phyloP scores from a whole-genome alignment of 2,329 filamentous ascomycete species.

The Cercospora janseana region DNA sequence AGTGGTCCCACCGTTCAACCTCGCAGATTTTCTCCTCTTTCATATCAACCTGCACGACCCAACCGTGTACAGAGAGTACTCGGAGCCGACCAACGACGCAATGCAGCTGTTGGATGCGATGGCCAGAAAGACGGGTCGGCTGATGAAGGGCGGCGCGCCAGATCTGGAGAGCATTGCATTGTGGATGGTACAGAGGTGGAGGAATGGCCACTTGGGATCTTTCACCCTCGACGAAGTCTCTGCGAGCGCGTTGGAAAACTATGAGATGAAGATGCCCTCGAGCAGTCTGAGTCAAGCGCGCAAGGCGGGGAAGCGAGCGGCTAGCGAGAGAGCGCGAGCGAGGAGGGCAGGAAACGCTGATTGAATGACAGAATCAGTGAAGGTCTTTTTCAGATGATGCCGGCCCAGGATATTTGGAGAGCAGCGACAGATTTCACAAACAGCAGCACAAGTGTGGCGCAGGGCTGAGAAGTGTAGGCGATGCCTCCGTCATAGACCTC shows the following conservation, averaged over 20 bases:
- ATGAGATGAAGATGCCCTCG: constrained; percentile 43
- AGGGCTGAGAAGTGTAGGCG: too few relatives aligned
- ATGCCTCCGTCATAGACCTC: too few relatives aligned
- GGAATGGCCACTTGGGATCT: constrained; percentile 69
- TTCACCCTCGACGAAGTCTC: constrained; percentile 78
- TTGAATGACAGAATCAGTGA: not conserved
- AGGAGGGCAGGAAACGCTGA: constrained; percentile 19
- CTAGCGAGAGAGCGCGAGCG: constrained; percentile 18
- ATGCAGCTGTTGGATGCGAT: constrained; percentile 67
- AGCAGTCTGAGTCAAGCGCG: constrained; percentile 67
- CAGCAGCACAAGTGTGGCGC: too few relatives aligned
- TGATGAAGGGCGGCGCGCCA: constrained; percentile 69
- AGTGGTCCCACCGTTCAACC: constrained; percentile 70
- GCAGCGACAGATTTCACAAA: too few relatives aligned
- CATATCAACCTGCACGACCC: constrained; percentile 71
- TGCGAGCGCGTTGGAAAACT: constrained; percentile 57
- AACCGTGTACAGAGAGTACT: constrained; percentile 61
- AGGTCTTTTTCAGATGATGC: too few relatives aligned
- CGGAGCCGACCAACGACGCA: constrained; percentile 80
- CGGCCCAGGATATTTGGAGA: too few relatives aligned
- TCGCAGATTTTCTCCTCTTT: constrained; percentile 89
- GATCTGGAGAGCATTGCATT: constrained; percentile 71
- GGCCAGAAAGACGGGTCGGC: constrained; percentile 70
- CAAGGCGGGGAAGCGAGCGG: constrained; percentile 61
- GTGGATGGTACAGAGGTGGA: constrained; percentile 80